These are phyloP conservation scores for Metschnikowia reukaufii DNA, from an alignment of 805 yeast species.

Conservation along the genomic window DNA sequence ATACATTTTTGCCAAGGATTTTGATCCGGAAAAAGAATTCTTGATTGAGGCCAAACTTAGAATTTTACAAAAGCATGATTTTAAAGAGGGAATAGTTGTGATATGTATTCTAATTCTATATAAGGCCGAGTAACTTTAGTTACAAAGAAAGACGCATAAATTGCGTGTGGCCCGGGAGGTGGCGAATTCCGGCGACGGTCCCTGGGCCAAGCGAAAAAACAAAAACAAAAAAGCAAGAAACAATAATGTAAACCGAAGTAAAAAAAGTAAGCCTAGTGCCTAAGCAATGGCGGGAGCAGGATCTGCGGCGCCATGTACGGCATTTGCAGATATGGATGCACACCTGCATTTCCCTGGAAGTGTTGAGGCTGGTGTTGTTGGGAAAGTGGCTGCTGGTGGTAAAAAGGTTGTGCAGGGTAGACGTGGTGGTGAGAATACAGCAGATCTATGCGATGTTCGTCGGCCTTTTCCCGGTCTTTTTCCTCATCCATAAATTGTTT, in stretches of 20 bases:
- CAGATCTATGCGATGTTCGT: background rate
- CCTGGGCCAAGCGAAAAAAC: background rate
- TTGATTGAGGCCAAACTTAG: too few species aligned
- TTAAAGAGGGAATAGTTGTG: background rate
- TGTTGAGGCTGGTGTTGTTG: conserved; percentile 1
- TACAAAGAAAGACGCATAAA: too few species aligned
- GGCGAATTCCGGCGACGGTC: background rate
- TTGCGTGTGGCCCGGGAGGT: too few species aligned
- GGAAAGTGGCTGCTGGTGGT: background rate
- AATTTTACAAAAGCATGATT: background rate
- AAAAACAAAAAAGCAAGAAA: background rate
- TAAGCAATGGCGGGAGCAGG: conserved; percentile 15
- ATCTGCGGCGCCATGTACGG: conserved; percentile 7
- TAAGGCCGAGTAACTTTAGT: too few species aligned
- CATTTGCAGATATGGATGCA: conserved; percentile 4
- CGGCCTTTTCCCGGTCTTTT: conserved; percentile 19
- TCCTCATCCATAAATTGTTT: conserved; percentile 64
- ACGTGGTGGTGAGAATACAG: conserved; percentile 1
- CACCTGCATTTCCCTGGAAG: background rate
- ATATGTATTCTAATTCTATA: too few species aligned
- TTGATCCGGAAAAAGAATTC: too few species aligned
- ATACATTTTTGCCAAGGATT: too few species aligned
- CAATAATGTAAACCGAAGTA: too few species aligned
- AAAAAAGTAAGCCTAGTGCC: conserved; percentile 11
- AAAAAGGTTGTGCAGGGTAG: background rate